Evolutionary conservation across 1,284 basidiomycete genomes (phyloP).

Genomic region (Ceratobasidium sp.): DNA sequence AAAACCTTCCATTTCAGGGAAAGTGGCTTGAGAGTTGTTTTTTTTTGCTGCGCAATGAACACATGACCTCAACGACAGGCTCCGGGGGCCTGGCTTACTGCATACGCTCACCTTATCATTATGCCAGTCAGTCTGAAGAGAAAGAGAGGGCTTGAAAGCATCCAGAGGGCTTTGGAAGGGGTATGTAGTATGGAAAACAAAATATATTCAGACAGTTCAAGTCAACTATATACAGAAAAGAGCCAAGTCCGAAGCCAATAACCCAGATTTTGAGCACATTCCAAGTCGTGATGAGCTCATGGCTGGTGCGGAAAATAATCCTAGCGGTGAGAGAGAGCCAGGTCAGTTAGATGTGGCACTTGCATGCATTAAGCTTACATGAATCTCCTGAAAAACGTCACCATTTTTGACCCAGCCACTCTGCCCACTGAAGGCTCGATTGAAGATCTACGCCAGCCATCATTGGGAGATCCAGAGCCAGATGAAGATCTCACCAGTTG

Average conservation of each 20-base stretch:
- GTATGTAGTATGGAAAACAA: not conserved
- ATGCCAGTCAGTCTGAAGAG: not conserved
- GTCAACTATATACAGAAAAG: not conserved
- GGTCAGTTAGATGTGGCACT: too few species aligned
- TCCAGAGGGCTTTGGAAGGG: not conserved
- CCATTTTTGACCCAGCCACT: not conserved
- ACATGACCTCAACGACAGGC: not conserved
- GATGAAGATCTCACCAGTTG: too few species aligned
- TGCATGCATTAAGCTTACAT: too few species aligned
- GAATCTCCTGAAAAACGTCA: too few species aligned
- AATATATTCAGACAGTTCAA: too few species aligned
- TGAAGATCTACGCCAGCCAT: too few species aligned
- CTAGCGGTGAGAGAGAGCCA: too few species aligned
- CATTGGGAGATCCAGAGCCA: too few species aligned
- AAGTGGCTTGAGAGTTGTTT: not conserved
- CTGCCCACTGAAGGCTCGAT: not conserved
- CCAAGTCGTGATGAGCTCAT: too few species aligned
- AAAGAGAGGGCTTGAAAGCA: not conserved
- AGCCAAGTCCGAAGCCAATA: not conserved
- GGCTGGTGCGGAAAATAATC: not conserved
- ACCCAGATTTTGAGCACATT: not conserved
- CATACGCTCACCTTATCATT: not conserved
- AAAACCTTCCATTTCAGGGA: not conserved
- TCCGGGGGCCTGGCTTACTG: not conserved
- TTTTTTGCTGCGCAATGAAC: too few species aligned